Percentiles rank a stretch among this genome's conserved stretches.
These are phyloP conservation scores for Hemisphaericaspora lyxosophila DNA, from an alignment of 1,139 yeast genomes.

Conservation along the genomic window DNA sequence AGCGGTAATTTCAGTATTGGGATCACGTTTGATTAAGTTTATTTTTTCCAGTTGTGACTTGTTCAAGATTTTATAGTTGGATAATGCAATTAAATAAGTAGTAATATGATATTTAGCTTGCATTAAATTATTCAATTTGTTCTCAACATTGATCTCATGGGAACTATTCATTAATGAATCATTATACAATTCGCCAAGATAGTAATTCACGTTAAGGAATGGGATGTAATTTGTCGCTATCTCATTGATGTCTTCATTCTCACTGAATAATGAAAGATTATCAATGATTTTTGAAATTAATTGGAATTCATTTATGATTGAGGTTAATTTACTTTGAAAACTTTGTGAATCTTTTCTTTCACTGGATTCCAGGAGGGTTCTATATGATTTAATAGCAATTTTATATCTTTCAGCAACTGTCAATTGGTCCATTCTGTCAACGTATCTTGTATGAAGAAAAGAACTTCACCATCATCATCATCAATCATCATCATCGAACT, in stretches of 20 bases:
- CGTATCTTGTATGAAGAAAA: too few relatives aligned
- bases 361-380: constrained; percentile 10
- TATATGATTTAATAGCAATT: constrained; percentile 13
- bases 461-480: too few relatives aligned
- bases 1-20: constrained; percentile 20
- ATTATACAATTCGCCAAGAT: constrained; percentile 42
- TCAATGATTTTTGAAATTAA: constrained; percentile 26
- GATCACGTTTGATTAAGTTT: constrained; percentile 41
- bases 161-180: constrained; percentile 7
- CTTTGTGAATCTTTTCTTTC: constrained; percentile 27
- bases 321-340: constrained; percentile 25
- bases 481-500: too few relatives aligned
- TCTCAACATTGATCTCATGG: constrained; percentile 15
- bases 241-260: constrained; percentile 60
- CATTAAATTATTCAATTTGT: constrained; percentile 41
- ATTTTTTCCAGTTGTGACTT: constrained; percentile 38
- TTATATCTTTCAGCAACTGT: constrained; percentile 24
- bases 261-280: constrained; percentile 52
- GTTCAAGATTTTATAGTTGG: constrained; percentile 42
- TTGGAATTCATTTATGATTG: constrained; percentile 28
- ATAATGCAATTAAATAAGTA: constrained; percentile 42
- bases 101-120: constrained; percentile 40
- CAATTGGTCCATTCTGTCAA: constrained; percentile 14
- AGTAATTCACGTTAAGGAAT: constrained; percentile 52
- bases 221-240: constrained; percentile 56